Evolutionary conservation across 768 basidiomycete species (phyloP), one percentile per base, ranked within the genome.

Genomic region (Crucibulum laeve): DNA sequence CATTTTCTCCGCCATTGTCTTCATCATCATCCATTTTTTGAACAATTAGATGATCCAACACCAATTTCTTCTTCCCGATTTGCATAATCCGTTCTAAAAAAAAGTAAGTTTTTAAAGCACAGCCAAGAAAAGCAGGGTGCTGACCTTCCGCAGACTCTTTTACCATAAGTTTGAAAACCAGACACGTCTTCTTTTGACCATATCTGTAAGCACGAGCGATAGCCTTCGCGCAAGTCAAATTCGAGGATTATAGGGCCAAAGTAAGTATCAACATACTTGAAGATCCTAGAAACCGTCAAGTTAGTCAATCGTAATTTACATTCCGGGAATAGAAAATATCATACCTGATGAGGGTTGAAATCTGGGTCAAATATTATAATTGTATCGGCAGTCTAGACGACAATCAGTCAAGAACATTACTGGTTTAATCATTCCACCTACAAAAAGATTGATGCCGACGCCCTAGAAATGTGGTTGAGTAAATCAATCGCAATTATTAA

Each of bases 131-230:
- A 25, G 41, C 25, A 13, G 19, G 40, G 15, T 38, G 42, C 61
- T 45, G 42, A 82, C 89, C 91, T 76, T 94, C 91, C 8, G 94
- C 91, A 5, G 92, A 91, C 44, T 87, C 84, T 62, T 95, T 95
- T 43, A 91, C 81, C 90, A 98, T 92, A 32, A 99, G 65, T 59
- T 95, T 97, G 73, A 97, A 95, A 19, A 95, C 92, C 34, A 95
- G 72, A 47, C 92, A 93, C 4, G 89, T 91, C 58, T 96, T 97
- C 64, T 81, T 79, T 65, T 98, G 96, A 1, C 96, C 96, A 57
- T 85, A 98, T 42, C 96, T 81, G 69, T 98, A 91, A 19, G 92
- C 82, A 40, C 96, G 83, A 17, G 94, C 84, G 45, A 99, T 97
- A 25, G 96, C 96, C 86, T 97, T 54, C 3, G 48, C 48, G 34